These are phyloP conservation scores for Suillus variegatus DNA, from an alignment of 768 basidiomycete genomes.

Conservation along the genomic window DNA sequence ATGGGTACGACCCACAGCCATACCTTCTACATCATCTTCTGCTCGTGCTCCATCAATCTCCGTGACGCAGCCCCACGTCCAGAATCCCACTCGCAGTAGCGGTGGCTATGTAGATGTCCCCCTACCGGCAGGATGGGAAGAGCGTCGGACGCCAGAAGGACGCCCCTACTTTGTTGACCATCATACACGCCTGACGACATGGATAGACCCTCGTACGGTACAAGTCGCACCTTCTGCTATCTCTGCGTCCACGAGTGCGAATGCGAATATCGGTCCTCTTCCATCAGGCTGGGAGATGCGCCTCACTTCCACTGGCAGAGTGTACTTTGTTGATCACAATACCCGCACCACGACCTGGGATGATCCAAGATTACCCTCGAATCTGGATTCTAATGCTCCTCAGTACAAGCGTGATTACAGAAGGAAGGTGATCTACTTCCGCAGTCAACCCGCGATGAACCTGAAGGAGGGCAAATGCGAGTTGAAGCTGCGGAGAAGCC, in stretches of 20 bases:
- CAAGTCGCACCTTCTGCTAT: constrained; percentile 49
- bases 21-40: constrained; percentile 23
- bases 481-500: constrained; percentile 76
- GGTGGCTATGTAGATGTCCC: constrained; percentile 59
- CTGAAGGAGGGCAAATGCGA: constrained; percentile 81
- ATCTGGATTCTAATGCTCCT: constrained; percentile 86
- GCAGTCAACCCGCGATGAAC: constrained; percentile 85
- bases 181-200: constrained; percentile 83
- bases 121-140: constrained; percentile 90
- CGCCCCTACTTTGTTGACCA: constrained; percentile 77
- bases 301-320: constrained; percentile 76
- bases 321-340: constrained; percentile 94
- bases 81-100: constrained; percentile 23
- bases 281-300: constrained; percentile 97
- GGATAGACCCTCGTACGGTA: constrained; percentile 79
- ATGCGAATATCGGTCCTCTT: constrained; percentile 72
- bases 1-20: constrained; percentile 60
- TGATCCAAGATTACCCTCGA: constrained; percentile 83
- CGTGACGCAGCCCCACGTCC: constrained; percentile 27
- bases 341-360: constrained; percentile 92
- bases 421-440: constrained; percentile 90
- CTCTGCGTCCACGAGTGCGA: constrained; percentile 44
- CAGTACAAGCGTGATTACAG: constrained; percentile 95
- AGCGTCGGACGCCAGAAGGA: constrained; percentile 86
- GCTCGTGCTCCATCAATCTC: constrained; percentile 19